Evolutionary conservation across 2,329 filamentous ascomycete genomes (phyloP).

Genomic region (Fusarium sp.): DNA sequence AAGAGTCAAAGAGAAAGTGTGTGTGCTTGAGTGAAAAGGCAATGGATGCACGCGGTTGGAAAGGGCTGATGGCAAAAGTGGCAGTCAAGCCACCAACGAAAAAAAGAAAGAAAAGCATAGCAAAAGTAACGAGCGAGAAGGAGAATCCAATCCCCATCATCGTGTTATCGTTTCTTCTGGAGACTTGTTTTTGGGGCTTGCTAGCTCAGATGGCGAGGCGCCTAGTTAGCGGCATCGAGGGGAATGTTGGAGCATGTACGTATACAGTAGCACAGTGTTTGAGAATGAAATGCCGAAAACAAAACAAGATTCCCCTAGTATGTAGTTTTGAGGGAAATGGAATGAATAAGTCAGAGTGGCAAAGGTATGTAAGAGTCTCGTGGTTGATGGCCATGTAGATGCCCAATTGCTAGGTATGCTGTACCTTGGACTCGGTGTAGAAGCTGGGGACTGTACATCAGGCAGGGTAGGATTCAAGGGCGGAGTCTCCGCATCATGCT

Average conservation of each 20-base stretch:
- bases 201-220: slow-evolving; percentile 24
- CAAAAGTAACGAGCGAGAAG: not conserved
- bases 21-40: slow-evolving; percentile 3
- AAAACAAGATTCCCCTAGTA: not conserved
- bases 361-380: not conserved
- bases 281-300: not conserved
- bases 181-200: slow-evolving; percentile 23
- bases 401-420: not conserved
- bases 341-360: not conserved
- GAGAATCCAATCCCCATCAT: not conserved
- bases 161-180: not conserved
- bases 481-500: not conserved
- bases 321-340: not conserved
- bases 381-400: not conserved
- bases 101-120: not conserved
- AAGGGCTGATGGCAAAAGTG: not conserved
- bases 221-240: slow-evolving; percentile 19
- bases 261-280: slow-evolving; percentile 27
- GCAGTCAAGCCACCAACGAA: not conserved
- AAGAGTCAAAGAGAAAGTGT: slow-evolving; percentile 13
- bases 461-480: not conserved
- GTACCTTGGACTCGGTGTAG: not conserved
- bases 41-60: slow-evolving; percentile 4
- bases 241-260: slow-evolving; percentile 29
- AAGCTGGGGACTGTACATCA: not conserved